Percentiles rank a stretch among this genome's conserved stretches.
These are phyloP conservation scores for Leccinum fallax DNA, from an alignment of 1,284 basidiomycete genomes.

Conservation along the genomic window DNA sequence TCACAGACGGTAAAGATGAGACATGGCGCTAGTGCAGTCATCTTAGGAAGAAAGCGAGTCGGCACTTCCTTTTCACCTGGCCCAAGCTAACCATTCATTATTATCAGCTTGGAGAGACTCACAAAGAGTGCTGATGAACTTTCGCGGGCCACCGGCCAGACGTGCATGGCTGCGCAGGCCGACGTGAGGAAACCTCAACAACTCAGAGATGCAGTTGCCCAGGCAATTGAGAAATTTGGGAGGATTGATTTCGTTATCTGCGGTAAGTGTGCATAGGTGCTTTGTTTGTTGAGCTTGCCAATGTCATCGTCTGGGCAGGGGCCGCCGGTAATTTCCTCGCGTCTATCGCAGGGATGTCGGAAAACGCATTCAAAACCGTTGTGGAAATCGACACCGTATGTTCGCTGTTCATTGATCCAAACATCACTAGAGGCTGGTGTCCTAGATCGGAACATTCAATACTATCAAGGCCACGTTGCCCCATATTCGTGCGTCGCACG, in stretches of 20 bases:
- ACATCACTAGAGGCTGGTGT: background rate
- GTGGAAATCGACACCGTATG: constrained; percentile 90
- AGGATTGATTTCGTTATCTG: constrained; percentile 73
- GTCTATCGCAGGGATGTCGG: background rate
- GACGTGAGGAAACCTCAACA: background rate
- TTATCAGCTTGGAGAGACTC: constrained; percentile 72
- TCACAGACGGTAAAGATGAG: constrained; percentile 59
- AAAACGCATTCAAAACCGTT: constrained; percentile 60
- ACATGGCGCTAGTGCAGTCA: constrained; percentile 81
- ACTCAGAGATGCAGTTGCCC: constrained; percentile 41
- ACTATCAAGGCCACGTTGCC: constrained; percentile 90
- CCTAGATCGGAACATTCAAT: constrained; percentile 87
- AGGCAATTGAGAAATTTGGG: constrained; percentile 79
- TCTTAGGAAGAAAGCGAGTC: constrained; percentile 85
- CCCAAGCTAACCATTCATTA: background rate
- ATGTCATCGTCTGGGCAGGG: background rate
- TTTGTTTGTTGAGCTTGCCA: background rate
- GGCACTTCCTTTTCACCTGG: background rate
- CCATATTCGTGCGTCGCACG: constrained; percentile 70
- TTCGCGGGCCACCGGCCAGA: constrained; percentile 65
- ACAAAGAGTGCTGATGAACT: constrained; percentile 73
- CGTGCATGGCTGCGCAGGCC: constrained; percentile 8
- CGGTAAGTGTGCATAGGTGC: background rate
- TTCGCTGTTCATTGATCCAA: constrained; percentile 3
- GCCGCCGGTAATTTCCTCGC: constrained; percentile 1